Evolutionary conservation across 2,329 filamentous ascomycete genomes (phyloP), one percentile per base, ranked within the genome.

Genomic region (Emericellopsis atlantica): DNA sequence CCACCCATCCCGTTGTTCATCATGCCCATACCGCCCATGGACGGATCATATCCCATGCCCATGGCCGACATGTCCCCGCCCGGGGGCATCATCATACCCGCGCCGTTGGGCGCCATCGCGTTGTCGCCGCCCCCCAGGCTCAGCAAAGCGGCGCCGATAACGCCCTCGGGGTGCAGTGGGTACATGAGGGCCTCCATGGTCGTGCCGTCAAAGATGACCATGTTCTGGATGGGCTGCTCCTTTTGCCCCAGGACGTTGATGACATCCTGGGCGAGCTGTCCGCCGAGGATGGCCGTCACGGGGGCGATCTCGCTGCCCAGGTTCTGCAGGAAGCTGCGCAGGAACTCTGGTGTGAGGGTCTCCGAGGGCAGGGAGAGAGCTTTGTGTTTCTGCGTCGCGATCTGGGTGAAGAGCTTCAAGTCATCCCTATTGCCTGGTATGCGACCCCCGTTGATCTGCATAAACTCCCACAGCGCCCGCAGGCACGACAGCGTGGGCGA

Each of bases 201-300:
- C 50, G 86, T 84, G 12, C 89, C 89, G 57, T 96, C 88, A 53
- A 96, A 95, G 16, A 96, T 68, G 39, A 95, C 74, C 57, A 95
- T 78, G 59, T 98, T 98, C 64, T 98, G 92, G 34, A 98, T 83
- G 1, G 92, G 92, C 60, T 95, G 92, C 64, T 96, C 88, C 33
- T 84, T 79, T 56, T 84, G 79, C 38, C 89, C 87, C 6, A 96
- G 74, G 26, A 95, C 89, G 53, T 96, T 96, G 64, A 98, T 96
- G 40, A 95, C 88, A 56, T 98, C 92, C 62, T 98, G 92, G 1
- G 90, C 87, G 14, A 98, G 72, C 58, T 89, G 79, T 9, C 89
- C 92, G 38, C 92, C 92, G 10, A 98, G 68, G 44, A 95, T 86
- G 2, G 92, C 89, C 0, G 85, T 81, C 8, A 94, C 86, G 7